Evolutionary conservation across 306 rosid species (phyloP).

Genomic region (Fagus sylvatica): DNA sequence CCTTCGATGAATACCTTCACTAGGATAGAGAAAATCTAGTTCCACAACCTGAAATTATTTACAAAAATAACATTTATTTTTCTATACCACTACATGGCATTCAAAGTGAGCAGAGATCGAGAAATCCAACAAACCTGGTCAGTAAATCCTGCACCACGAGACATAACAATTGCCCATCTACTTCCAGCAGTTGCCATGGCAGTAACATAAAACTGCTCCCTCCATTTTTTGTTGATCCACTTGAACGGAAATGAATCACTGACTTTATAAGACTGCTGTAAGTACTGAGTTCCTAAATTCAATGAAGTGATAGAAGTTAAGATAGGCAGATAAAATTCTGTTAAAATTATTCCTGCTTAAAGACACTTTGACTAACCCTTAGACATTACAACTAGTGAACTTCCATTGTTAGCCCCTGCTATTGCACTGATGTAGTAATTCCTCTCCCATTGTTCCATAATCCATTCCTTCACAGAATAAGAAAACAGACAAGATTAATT

Average conservation of each 20-base stretch:
- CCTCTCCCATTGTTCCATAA: slow-evolving; percentile 87
- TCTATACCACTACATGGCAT: background rate
- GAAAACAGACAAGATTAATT: slow-evolving; percentile 36
- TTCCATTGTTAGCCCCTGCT: slow-evolving; percentile 75
- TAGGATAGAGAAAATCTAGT: slow-evolving; percentile 82
- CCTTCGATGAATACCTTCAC: slow-evolving; percentile 84
- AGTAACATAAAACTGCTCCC: slow-evolving; percentile 74
- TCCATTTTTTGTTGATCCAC: slow-evolving; percentile 95
- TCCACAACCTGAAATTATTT: slow-evolving; percentile 69
- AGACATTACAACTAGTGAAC: slow-evolving; percentile 89
- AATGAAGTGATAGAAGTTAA: slow-evolving; percentile 16
- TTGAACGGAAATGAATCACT: slow-evolving; percentile 84
- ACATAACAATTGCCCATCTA: slow-evolving; percentile 89
- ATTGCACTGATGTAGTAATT: slow-evolving; percentile 72
- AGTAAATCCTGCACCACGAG: slow-evolving; percentile 71
- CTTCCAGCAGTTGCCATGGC: slow-evolving; percentile 79
- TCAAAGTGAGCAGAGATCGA: background rate
- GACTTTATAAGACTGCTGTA: slow-evolving; percentile 89
- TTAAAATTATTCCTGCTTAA: background rate
- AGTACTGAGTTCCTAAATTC: slow-evolving; percentile 61
- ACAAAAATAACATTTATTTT: background rate
- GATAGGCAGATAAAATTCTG: background rate
- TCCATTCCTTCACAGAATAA: slow-evolving; percentile 63
- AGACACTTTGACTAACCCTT: slow-evolving; percentile 55
- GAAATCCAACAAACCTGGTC: slow-evolving; percentile 56